A percentile compares a stretch with the other conserved stretches of the same genome.
These are phyloP conservation scores for Talaromyces marneffei DNA, from an alignment of 2,329 filamentous ascomycete genomes.

Conservation along the genomic window DNA sequence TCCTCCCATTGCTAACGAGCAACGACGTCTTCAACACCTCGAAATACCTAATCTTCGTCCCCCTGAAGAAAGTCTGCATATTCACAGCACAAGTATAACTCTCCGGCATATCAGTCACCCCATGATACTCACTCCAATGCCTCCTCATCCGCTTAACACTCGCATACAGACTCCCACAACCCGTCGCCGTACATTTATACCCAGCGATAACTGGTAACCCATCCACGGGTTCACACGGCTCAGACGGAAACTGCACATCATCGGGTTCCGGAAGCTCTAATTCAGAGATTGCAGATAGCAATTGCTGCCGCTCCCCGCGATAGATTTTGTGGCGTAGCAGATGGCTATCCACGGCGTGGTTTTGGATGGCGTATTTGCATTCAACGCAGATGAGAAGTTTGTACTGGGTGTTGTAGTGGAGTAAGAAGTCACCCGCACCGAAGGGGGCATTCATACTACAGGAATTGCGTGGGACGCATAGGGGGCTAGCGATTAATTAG, in stretches of 20 bases:
- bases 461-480: background rate
- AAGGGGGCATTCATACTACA: background rate
- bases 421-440: background rate
- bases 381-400: constrained; percentile 9
- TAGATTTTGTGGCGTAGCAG: constrained; percentile 13
- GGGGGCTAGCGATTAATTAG: background rate
- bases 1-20: background rate
- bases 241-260: background rate
- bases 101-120: background rate
- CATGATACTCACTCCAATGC: constrained; percentile 5
- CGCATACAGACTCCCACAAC: constrained; percentile 4
- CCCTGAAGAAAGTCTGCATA: constrained; percentile 12
- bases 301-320: background rate
- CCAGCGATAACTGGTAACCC: constrained; percentile 1
- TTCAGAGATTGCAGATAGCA: constrained; percentile 3
- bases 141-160: constrained; percentile 7
- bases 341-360: constrained; percentile 8
- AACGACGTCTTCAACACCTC: background rate
- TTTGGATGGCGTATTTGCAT: constrained; percentile 13
- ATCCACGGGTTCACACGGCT: background rate
- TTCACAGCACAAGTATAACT: background rate
- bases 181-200: constrained; percentile 1
- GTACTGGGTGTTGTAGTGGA: constrained; percentile 1
- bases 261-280: background rate
- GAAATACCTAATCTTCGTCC: constrained; percentile 11